phyloP scores from a whole-genome alignment of 73 alveolate species.

The Symbiodinium pilosum region DNA sequence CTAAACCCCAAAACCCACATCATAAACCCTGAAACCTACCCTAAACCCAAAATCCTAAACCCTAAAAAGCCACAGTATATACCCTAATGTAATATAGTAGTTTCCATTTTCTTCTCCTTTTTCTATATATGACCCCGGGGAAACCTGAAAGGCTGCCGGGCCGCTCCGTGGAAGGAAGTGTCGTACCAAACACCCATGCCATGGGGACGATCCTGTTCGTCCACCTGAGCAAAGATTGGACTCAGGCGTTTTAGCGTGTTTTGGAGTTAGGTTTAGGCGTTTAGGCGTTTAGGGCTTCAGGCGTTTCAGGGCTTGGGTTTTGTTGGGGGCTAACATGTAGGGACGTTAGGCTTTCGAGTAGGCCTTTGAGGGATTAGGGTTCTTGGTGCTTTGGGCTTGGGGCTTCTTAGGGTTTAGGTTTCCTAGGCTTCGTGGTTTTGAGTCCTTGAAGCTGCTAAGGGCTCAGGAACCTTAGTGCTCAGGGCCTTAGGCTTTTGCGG shows the following conservation, averaged over 20 bases:
- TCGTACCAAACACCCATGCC: slow-evolving; percentile 80
- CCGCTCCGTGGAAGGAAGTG: slow-evolving; percentile 64
- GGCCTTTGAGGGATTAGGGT: too few relatives aligned
- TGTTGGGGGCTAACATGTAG: too few relatives aligned
- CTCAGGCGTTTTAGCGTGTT: too few relatives aligned
- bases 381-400: background rate
- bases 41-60: too few relatives aligned
- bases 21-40: background rate
- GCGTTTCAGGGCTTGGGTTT: too few relatives aligned
- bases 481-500: too few relatives aligned
- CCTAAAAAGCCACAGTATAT: background rate
- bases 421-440: background rate
- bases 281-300: too few relatives aligned
- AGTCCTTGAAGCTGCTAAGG: background rate
- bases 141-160: background rate
- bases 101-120: too few relatives aligned
- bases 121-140: too few relatives aligned
- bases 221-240: slow-evolving; percentile 31
- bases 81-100: too few relatives aligned
- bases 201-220: slow-evolving; percentile 35
- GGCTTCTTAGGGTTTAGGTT: background rate
- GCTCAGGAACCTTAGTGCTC: background rate
- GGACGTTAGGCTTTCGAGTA: too few relatives aligned
- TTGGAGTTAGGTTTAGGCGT: too few relatives aligned
- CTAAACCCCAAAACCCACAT: background rate